phyloP scores from a whole-genome alignment of 2,329 filamentous ascomycete genomes.

The Neopestalotiopsis rosae region DNA sequence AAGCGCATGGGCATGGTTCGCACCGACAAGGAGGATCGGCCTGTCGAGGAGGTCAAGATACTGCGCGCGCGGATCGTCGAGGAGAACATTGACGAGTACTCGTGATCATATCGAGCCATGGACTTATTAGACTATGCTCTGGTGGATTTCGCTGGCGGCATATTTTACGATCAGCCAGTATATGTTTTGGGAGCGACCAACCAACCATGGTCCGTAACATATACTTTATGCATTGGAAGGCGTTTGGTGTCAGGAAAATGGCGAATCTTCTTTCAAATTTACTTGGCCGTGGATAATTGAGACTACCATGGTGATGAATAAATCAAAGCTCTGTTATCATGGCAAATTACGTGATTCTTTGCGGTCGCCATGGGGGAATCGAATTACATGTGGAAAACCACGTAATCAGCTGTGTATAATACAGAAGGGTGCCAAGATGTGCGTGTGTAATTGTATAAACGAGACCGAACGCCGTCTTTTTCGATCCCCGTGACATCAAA shows the following conservation, averaged over 20 bases:
- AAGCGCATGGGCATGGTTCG: constrained; percentile 87
- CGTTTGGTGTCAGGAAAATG: background rate
- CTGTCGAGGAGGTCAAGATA: constrained; percentile 83
- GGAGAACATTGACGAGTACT: constrained; percentile 45
- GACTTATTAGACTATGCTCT: background rate
- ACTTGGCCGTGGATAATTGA: background rate
- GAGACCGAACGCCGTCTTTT: constrained; percentile 9
- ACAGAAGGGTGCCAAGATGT: background rate
- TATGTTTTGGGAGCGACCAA: background rate
- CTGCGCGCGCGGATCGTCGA: constrained; percentile 74
- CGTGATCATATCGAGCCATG: background rate
- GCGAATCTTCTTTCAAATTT: background rate
- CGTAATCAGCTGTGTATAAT: constrained; percentile 6
- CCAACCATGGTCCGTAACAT: background rate
- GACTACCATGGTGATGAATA: background rate
- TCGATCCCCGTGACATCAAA: background rate
- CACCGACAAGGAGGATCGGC: constrained; percentile 81
- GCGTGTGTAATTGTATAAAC: background rate
- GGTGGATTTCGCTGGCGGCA: too few relatives aligned
- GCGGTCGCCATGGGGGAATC: background rate
- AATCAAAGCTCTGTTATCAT: background rate
- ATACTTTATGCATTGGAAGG: background rate
- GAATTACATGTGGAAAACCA: background rate
- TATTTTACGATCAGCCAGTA: background rate
- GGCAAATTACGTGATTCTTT: background rate